Evolutionary conservation across 1,284 basidiomycete species (phyloP).

Genomic region (Blastosporella zonata): DNA sequence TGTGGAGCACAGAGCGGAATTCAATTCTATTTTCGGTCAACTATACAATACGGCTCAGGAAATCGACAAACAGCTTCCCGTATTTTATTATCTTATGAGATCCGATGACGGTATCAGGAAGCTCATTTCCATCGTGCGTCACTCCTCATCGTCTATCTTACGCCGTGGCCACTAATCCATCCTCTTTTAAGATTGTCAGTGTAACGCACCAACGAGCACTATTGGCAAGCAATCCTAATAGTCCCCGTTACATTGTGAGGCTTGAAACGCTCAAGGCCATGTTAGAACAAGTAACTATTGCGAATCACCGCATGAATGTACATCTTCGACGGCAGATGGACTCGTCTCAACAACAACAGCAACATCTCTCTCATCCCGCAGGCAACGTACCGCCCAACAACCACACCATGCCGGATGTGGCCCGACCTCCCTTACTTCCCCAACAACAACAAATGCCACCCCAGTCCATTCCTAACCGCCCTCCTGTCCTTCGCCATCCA

Average conservation of each 20-base stretch:
- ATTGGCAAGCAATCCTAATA: conserved; percentile 31
- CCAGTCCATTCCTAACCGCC: conserved; percentile 21
- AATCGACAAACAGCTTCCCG: conserved; percentile 47
- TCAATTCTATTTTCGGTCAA: conserved; percentile 46
- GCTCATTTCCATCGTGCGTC: conserved; percentile 53
- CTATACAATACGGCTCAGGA: conserved; percentile 41
- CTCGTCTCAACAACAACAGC: conserved; percentile 24
- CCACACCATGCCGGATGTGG: conserved; percentile 12
- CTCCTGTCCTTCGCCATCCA: conserved; percentile 30
- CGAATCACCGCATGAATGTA: conserved; percentile 8
- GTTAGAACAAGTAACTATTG: conserved; percentile 27
- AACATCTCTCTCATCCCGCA: conserved; percentile 4
- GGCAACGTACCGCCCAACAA: conserved; percentile 13
- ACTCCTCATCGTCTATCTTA: conserved; percentile 16
- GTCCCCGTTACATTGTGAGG: conserved; percentile 50
- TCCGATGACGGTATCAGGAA: conserved; percentile 44
- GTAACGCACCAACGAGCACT: conserved; percentile 51
- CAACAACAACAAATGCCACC: conserved; percentile 21
- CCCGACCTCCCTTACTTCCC: conserved; percentile 23
- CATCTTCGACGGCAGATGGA: conserved; percentile 25
- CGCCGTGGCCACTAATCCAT: conserved; percentile 5
- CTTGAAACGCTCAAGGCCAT: conserved; percentile 45
- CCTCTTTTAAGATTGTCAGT: conserved; percentile 41
- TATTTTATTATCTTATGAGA: conserved; percentile 44
- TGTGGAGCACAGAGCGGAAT: conserved; percentile 50